Percentiles rank a stretch among this genome's conserved stretches.
These are phyloP conservation scores for Mycena albidolilacea DNA, from an alignment of 768 basidiomycete species.

Conservation along the genomic window DNA sequence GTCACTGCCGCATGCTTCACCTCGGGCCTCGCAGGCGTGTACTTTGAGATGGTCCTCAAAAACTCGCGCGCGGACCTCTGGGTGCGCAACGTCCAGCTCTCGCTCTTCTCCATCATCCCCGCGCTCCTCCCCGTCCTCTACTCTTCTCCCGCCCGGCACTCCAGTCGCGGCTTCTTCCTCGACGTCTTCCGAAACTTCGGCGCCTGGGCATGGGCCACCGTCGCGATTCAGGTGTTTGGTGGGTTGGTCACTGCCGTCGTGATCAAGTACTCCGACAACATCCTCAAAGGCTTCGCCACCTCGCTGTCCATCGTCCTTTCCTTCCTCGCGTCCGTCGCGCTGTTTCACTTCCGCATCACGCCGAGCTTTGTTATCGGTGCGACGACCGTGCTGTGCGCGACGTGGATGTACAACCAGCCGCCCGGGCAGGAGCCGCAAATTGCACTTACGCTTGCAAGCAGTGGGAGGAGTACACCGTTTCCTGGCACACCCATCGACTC, in stretches of 20 bases:
- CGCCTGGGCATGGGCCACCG: constrained; percentile 96
- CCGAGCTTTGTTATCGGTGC: constrained; percentile 90
- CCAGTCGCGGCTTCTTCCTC: constrained; percentile 64
- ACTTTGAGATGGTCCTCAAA: constrained; percentile 95
- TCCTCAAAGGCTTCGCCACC: constrained; percentile 97
- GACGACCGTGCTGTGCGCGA: constrained; percentile 87
- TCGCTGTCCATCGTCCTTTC: constrained; percentile 94
- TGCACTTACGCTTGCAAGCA: constrained; percentile 39
- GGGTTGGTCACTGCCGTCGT: constrained; percentile 95
- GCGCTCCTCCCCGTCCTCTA: constrained; percentile 88
- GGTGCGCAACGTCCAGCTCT: constrained; percentile 92
- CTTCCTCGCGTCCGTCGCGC: constrained; percentile 91
- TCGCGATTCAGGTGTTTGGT: constrained; percentile 90
- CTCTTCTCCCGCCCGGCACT: constrained; percentile 49
- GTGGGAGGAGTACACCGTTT: constrained; percentile 49
- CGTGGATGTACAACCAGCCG: constrained; percentile 96
- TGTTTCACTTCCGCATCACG: constrained; percentile 94
- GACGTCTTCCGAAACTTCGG: constrained; percentile 91
- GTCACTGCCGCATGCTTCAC: constrained; percentile 91
- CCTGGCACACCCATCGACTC: constrained; percentile 57
- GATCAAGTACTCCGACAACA: constrained; percentile 97
- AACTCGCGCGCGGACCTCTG: constrained; percentile 87
- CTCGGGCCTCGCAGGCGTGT: constrained; percentile 91
- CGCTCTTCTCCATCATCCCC: constrained; percentile 91
- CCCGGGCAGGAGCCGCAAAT: constrained; percentile 48